Evolutionary conservation across 805 yeast genomes (phyloP), one percentile per base, ranked within the genome.

Genomic region (Lipomyces sp.): DNA sequence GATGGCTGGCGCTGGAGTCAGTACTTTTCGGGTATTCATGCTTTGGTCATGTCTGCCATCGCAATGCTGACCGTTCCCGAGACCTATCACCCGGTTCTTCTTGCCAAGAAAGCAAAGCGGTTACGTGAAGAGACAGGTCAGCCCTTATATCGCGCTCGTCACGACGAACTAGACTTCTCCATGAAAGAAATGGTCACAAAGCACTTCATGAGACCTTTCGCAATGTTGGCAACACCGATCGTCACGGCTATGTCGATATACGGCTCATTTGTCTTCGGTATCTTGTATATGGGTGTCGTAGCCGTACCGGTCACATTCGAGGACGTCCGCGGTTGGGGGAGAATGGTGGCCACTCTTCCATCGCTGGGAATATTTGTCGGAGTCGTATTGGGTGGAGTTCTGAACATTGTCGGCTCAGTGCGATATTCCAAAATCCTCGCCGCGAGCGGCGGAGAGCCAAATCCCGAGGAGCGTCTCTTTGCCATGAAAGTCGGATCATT

Each of bases 121-220:
- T 65, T 88, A 61, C 80, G 96, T 71, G 76, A 78, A 62, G 83
- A 82, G 65, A 86, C 96, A 6, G 89, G 93, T 38, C 84, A 89
- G 66, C 74, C 75, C 53, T 85, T 84, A 62, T 86, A 86, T 56
- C 87, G 87, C 86, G 87, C 97, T 18, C 95, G 86, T 69, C 93
- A 86, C 66, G 98, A 90, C 66, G 91, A 91, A 26, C 81, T 79
- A 65, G 86, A 87, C 43, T 66, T 86, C 66, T 70, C 84, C 1
- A 65, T 85, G 43, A 72, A 71, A 31, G 95, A 89, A 65, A 73
- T 89, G 68, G 60, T 87, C 53, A 75, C 78, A 52, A 78, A 85
- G 21, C 86, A 89, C 71, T 74, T 89, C 49, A 70, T 80, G 60
- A 78, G 96, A 61, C 98, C 98, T 1, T 70, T 91, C 55, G 81